Base-by-base conservation (phyloP, 768 basidiomycete species). In the Mycena leptocephala region DNA sequence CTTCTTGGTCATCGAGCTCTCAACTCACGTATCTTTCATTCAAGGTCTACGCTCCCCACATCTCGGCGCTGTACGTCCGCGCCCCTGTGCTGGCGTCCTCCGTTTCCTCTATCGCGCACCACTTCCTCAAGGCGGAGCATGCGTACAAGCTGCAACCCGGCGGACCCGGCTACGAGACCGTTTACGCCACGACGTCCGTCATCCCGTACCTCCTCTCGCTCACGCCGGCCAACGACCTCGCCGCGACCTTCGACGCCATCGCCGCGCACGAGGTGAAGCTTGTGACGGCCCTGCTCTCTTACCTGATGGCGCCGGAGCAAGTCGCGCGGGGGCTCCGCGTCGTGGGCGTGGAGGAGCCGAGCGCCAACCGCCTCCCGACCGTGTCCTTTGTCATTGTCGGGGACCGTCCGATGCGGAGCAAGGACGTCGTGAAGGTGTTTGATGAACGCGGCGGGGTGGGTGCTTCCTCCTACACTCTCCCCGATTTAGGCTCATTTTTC, bases 21-120 rank as follows among this genome's bases (percentile, higher is more conserved):
- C 33, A 14, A 14, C 48, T 58, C 37, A 22, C 35, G 58, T 18
- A n/a, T 32, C 32, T 55, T 13, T 28, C 28, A 26, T 7, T 28
- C 8, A 74, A 95, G 95, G 87, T 96, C 1, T 96, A 95, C 73
- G 95, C 94, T 2, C 92, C 93, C 0, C 95, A 96, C 79, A 88
- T 90, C 22, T 92, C 94, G 0, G 92, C 87, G 1, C 84, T 95
- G 33, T 95, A 95, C 81, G 88, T 92, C 32, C 92, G 92, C 37
- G 70, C 84, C 1, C 35, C 86, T 8, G 84, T 88, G 1, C 88
- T 95, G n/a, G 70, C 86, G 48, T 71, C 83, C 10, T 93, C 93
- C 0, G 85, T 95, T 35, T 78, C 87, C 16, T 88, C 93, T 1
- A 85, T 96, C 67, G 89, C 88, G 22, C 94, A 96, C 82, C 93